Evolutionary conservation across 2,329 filamentous ascomycete species (phyloP), one percentile per base, ranked within the genome.

Genomic region (Aspergillus sp.): DNA sequence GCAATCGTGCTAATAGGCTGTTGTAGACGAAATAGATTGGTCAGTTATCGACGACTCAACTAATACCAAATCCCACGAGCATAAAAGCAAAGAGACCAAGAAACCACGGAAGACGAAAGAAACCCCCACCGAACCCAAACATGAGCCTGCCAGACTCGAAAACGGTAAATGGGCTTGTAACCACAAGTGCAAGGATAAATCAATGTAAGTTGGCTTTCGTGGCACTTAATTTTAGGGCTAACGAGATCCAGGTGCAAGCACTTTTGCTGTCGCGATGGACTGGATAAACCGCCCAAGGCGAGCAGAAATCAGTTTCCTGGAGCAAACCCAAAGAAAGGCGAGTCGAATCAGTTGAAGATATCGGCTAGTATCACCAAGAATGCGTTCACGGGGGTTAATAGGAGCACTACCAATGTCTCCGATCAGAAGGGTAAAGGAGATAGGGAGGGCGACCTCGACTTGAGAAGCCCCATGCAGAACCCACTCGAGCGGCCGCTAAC

Each of bases 81-180:
- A 28, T 26, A 30, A 28, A 46, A 48, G 5, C 19, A 29, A 39
- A 44, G 43, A 43, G 47, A 52, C 9, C 27, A 49, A 12, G 41
- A 41, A 33, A 45, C 49, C 30, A 29, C 49, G 40, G 41, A 45
- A 27, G 52, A 48, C 41, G 44, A 45, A 2, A 34, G 47, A 52
- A 5, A 44, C 48, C 26, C 45, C 46, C 7, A 44, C 47, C 3
- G 53, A 59, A 4, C 42, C 51, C 4, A 54, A 56, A 34, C 66
- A 75, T 32, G 66, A 75, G 41, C 74, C 80, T 4, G 61, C 68
- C 1, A 75, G 74, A 54, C 74, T 89, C 50, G 65, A 73, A 0
- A 90, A 86, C 57, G 86, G 85, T 0, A 86, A 77, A 57, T 90
- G 83, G 80, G 75, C 76, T 33, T 91, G 86, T 65, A 84, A 84